Base-by-base conservation (phyloP, 139 green algal genomes). In the Micractinium sp. region DNA sequence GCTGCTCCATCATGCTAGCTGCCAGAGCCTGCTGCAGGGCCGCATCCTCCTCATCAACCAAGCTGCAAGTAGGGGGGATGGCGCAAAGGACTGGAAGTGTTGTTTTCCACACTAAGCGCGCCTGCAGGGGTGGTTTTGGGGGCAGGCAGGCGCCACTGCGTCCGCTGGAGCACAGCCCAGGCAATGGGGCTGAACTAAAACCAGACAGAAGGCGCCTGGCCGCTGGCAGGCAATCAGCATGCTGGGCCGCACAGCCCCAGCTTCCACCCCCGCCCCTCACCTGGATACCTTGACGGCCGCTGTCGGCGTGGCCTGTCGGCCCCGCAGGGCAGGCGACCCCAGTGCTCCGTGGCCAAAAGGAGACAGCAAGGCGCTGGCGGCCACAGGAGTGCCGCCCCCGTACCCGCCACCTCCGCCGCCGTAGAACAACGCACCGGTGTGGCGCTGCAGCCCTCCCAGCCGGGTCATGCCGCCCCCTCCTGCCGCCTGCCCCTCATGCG, bases 11-110 rank as follows among this genome's bases (percentile, higher is more conserved):
- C 73, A 82, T 13, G 85, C 85, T 89, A 0, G 39, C 25, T 4
- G 73, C 85, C 73, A 89, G 85, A n/a, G 35, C 85, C 56, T 74
- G 71, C 73, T 83, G 71, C 47, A 89, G 73, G 7, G 38, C 85
- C 4, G 47, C 85, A 23, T 89, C 85, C n/a, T 89, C 73, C 2
- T 89, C 39, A 23, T 80, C 66, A 14, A 14, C 66, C 18, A 80
- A 25, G 20, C 81, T 36, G 56, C 66, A 33, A 47, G 7, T 0
- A 31, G 14, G 41, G 27, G 3, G n/a, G 36, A 39, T 41, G 31
- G 73, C 1, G 63, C 20, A 71, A 5, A 39, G 73, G 12, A 13
- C 25, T 13, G 3, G n/a, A 2, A 15, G 31, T 20, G n/a, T 31
- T 13, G 73, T 2, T 29, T 31, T 78, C 31, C 7, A 12, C 9